phyloP scores from a whole-genome alignment of 192 early-diverging fungal genomes.

The Backusella psychrophila region DNA sequence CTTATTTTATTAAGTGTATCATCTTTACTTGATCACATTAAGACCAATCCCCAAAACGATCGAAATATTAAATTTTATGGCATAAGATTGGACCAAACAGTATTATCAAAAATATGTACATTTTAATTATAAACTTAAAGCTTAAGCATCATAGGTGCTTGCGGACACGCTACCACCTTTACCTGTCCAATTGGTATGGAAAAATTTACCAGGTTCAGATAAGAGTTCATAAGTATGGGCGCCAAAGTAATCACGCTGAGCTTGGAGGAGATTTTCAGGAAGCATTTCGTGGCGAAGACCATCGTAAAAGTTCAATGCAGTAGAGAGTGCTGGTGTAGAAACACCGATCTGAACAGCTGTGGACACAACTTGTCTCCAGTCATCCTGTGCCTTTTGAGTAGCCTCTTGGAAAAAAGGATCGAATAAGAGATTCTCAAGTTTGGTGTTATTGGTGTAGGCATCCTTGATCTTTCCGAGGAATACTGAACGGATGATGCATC shows the following conservation, averaged over 20 bases:
- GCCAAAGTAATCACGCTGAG: conserved; percentile 98
- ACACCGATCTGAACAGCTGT: conserved; percentile 80
- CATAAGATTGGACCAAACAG: no score
- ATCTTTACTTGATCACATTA: no score
- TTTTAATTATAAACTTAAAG: no score
- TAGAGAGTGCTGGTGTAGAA: conserved; percentile 84
- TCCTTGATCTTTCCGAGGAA: conserved; percentile 97
- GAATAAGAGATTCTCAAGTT: conserved; percentile 87
- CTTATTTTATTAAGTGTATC: no score
- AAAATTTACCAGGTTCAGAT: conserved; percentile 54
- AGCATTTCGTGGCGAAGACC: conserved; percentile 89
- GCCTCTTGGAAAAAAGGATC: conserved; percentile 96
- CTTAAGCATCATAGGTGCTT: conserved; percentile 56
- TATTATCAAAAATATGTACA: no score
- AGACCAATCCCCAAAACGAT: no score
- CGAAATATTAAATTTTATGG: no score
- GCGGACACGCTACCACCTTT: conserved; percentile 72
- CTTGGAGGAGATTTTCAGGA: conserved; percentile 95
- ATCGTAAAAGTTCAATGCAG: conserved; percentile 97
- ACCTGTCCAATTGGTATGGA: conserved; percentile 98
- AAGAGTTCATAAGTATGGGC: conserved; percentile 94
- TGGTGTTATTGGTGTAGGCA: conserved; percentile 85
- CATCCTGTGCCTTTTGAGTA: conserved; percentile 73
- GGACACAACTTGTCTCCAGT: conserved; percentile 87
- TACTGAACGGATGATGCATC: conserved; percentile 95